Percentiles rank a stretch among this genome's conserved stretches.
phyloP scores from a whole-genome alignment of 2,329 filamentous ascomycete species.

The Epichloe sibirici region DNA sequence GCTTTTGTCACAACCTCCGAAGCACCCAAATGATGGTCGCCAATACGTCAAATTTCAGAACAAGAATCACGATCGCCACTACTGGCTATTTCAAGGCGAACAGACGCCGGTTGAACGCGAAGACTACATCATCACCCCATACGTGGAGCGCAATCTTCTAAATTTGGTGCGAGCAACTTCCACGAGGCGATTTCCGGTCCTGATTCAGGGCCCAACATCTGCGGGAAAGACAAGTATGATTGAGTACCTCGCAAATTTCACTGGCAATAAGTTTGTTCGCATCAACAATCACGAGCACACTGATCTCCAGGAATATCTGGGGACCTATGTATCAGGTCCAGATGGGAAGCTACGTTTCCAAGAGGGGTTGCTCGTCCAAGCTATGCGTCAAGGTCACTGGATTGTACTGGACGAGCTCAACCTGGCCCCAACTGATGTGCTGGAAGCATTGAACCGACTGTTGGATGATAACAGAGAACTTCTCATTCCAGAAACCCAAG shows the following conservation, averaged over 20 bases:
- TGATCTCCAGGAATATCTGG: constrained; percentile 93
- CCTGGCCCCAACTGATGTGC: constrained; percentile 87
- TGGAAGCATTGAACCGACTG: constrained; percentile 89
- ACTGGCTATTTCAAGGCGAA: constrained; percentile 76
- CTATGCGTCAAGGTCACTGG: constrained; percentile 88
- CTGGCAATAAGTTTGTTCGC: constrained; percentile 90
- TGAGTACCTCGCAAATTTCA: constrained; percentile 91
- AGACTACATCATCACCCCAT: constrained; percentile 94
- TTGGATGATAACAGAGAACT: constrained; percentile 95
- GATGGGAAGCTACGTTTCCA: constrained; percentile 83
- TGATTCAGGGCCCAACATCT: constrained; percentile 94
- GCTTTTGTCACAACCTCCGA: constrained; percentile 66
- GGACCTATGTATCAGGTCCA: constrained; percentile 77
- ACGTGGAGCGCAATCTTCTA: constrained; percentile 86
- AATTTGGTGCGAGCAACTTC: constrained; percentile 91
- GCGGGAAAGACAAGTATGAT: constrained; percentile 99
- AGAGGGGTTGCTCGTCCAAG: constrained; percentile 86
- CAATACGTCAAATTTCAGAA: constrained; percentile 70
- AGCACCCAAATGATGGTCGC: constrained; percentile 62
- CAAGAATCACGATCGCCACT: constrained; percentile 54
- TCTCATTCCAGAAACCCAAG: constrained; percentile 91
- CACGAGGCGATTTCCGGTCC: constrained; percentile 79
- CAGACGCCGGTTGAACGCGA: constrained; percentile 53
- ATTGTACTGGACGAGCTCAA: constrained; percentile 97
- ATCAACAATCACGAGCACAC: constrained; percentile 99